A percentile compares a stretch with the other conserved stretches of the same genome.
These are phyloP conservation scores for Linaria vulgaris DNA, from an alignment of 257 asterid species.

Conservation along the genomic window DNA sequence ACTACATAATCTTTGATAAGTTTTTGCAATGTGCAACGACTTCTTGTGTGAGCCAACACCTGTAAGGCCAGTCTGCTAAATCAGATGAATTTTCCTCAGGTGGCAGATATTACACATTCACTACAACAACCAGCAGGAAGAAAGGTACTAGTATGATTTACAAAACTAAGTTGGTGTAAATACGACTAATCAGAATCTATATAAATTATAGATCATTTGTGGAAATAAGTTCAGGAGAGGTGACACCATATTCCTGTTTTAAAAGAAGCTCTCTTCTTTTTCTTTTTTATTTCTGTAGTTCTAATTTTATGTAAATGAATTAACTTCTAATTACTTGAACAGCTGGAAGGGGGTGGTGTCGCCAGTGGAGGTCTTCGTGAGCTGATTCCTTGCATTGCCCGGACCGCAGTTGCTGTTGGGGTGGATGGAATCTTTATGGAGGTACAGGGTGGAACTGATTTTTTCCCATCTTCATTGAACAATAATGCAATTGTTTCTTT, in stretches of 20 bases:
- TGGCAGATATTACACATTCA: slow-evolving; percentile 95
- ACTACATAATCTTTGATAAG: slow-evolving; percentile 4
- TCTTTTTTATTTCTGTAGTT: neutral
- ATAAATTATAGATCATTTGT: neutral
- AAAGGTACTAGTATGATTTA: slow-evolving; percentile 51
- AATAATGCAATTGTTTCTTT: neutral
- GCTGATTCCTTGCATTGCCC: slow-evolving; percentile 90
- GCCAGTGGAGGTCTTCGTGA: slow-evolving; percentile 99
- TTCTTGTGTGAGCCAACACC: neutral
- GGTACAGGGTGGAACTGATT: slow-evolving; percentile 34
- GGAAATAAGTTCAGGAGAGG: neutral
- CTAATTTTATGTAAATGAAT: slow-evolving; percentile 12
- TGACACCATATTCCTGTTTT: neutral
- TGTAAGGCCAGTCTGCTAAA: slow-evolving; percentile 22
- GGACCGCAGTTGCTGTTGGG: slow-evolving; percentile 96
- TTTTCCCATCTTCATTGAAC: neutral
- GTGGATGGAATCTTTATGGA: slow-evolving; percentile 98
- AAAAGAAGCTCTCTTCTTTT: neutral
- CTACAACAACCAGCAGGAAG: slow-evolving; percentile 98
- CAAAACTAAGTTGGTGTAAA: neutral
- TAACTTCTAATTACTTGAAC: slow-evolving; percentile 25
- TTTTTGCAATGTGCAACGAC: too few relatives aligned
- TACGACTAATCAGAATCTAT: too few relatives aligned
- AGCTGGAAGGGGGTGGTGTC: slow-evolving; percentile 98
- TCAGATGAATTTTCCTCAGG: slow-evolving; percentile 42